Evolutionary conservation across 805 yeast species (phyloP).

Genomic region (Blastobotrys attinorum): DNA sequence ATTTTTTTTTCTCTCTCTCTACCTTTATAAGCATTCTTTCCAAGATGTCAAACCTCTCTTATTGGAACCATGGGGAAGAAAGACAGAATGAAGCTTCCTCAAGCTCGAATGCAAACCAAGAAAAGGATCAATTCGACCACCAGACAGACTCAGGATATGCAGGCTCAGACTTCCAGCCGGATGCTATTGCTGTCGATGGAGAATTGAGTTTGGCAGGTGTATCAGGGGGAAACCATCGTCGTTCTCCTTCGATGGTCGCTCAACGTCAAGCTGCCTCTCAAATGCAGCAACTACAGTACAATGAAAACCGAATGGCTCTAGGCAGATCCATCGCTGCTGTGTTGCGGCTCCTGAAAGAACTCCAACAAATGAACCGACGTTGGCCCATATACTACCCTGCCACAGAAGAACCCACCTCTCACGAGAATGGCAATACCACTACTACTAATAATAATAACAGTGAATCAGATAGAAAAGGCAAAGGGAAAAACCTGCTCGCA

Average conservation of each 20-base stretch:
- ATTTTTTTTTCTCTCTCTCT: no score
- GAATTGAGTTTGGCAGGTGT: no score
- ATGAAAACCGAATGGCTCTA: slow-evolving; percentile 58
- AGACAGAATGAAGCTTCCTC: no score
- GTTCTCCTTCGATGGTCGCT: slow-evolving; percentile 16
- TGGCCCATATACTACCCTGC: slow-evolving; percentile 28
- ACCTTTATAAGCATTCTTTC: no score
- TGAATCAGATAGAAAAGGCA: neutral
- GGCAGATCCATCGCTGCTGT: slow-evolving; percentile 37
- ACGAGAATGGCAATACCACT: neutral
- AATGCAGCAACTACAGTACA: slow-evolving; percentile 66
- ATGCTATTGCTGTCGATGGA: slow-evolving; percentile 22
- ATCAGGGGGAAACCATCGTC: slow-evolving; percentile 15
- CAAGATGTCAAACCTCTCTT: no score
- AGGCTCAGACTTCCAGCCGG: slow-evolving; percentile 16
- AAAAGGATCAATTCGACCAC: no score
- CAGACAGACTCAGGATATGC: slow-evolving; percentile 2
- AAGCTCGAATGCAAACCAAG: no score
- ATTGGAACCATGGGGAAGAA: no score
- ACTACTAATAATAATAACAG: neutral
- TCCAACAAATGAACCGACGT: slow-evolving; percentile 21
- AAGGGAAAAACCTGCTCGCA: neutral
- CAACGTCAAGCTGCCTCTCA: slow-evolving; percentile 42
- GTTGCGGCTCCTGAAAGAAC: slow-evolving; percentile 21
- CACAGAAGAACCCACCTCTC: slow-evolving; percentile 5